phyloP scores from a whole-genome alignment of 495 filamentous ascomycete genomes.

The Talaromyces adpressus region DNA sequence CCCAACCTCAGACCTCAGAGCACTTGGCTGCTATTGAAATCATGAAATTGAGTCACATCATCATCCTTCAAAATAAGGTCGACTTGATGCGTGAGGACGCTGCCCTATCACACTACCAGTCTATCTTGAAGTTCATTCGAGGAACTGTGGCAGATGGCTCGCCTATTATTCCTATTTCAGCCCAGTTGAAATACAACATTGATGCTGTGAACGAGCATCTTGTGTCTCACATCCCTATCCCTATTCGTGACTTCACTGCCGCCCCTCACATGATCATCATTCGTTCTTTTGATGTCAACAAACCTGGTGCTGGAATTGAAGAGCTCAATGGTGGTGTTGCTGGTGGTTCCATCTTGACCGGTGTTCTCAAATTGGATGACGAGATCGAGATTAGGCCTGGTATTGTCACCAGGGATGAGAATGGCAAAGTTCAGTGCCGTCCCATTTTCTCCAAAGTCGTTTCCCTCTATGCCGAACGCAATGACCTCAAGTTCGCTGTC shows the following conservation, averaged over 20 bases:
- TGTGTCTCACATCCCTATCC: conserved; percentile 87
- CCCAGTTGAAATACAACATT: conserved; percentile 99
- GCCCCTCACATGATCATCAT: conserved; percentile 98
- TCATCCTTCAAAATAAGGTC: conserved; percentile 99
- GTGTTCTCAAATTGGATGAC: conserved; percentile 90
- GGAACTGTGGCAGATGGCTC: conserved; percentile 95
- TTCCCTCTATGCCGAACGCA: conserved; percentile 92
- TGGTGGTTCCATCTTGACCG: conserved; percentile 91
- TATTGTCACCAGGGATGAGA: conserved; percentile 88
- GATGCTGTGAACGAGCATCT: conserved; percentile 95
- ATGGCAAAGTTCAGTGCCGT: conserved; percentile 89
- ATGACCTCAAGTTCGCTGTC: conserved; percentile 95
- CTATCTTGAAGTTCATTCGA: conserved; percentile 94
- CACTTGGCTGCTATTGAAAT: conserved; percentile 98
- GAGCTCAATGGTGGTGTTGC: conserved; percentile 98
- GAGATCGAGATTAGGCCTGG: conserved; percentile 98
- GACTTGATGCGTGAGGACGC: conserved; percentile 93
- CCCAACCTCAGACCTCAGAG: conserved; percentile 98
- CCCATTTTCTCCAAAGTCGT: conserved; percentile 95
- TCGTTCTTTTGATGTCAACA: conserved; percentile 98
- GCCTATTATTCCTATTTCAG: conserved; percentile 95
- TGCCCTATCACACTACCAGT: conserved; percentile 87
- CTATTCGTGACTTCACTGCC: conserved; percentile 77
- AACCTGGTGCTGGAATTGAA: conserved; percentile 98
- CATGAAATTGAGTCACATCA: conserved; percentile 97